A percentile compares a stretch with the other conserved stretches of the same genome.
phyloP scores from a whole-genome alignment of 1,284 basidiomycete genomes.

The Coniferiporia sulphurascens region DNA sequence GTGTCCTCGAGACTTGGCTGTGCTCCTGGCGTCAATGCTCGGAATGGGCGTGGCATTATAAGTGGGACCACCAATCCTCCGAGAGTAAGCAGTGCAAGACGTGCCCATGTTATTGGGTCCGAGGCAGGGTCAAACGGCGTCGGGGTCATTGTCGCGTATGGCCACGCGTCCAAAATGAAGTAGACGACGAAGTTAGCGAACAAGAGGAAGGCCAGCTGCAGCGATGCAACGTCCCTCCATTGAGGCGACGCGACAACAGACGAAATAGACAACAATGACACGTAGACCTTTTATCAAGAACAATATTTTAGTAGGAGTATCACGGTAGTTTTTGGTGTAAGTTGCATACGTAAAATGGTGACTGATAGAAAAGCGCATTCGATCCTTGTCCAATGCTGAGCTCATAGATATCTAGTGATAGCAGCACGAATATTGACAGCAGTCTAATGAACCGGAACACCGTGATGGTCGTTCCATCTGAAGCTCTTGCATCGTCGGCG shows the following conservation, averaged over 20 bases:
- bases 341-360: constrained; percentile 8
- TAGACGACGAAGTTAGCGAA: constrained; percentile 39
- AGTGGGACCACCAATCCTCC: constrained; percentile 42
- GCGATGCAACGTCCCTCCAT: constrained; percentile 10
- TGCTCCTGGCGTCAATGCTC: constrained; percentile 37
- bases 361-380: neutral
- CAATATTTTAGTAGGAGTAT: neutral
- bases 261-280: constrained; percentile 19
- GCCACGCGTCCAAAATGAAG: constrained; percentile 47
- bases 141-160: constrained; percentile 39
- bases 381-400: constrained; percentile 2
- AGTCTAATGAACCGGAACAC: constrained; percentile 11
- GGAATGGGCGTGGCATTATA: constrained; percentile 40
- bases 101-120: constrained; percentile 32
- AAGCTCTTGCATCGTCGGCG: neutral
- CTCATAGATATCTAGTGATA: constrained; percentile 10
- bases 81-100: constrained; percentile 36
- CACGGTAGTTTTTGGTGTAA: neutral
- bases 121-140: constrained; percentile 37
- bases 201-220: constrained; percentile 32
- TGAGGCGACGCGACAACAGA: constrained; percentile 19
- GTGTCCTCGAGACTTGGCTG: constrained; percentile 14
- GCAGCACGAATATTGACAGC: neutral
- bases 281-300: constrained; percentile 15
- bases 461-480: constrained; percentile 7